Evolutionary conservation across 345 rosid species (phyloP).

Genomic region (Brassica juncea): DNA sequence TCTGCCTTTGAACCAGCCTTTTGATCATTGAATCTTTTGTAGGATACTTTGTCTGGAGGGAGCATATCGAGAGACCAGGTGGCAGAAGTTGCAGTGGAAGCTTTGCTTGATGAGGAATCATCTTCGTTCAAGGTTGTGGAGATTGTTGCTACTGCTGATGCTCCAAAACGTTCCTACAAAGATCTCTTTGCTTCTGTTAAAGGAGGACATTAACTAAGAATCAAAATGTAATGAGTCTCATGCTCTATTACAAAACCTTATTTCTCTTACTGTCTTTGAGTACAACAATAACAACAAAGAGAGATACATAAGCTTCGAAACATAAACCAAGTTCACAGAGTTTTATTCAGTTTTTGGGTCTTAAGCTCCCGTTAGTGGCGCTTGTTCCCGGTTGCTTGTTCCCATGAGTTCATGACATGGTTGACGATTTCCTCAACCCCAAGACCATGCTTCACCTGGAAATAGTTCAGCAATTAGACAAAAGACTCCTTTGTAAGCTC

Average conservation of each 20-base stretch:
- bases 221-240: slow-evolving; percentile 31
- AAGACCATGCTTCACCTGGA: slow-evolving; percentile 75
- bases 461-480: neutral
- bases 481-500: neutral
- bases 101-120: slow-evolving; percentile 63
- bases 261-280: slow-evolving; percentile 14
- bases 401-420: slow-evolving; percentile 78
- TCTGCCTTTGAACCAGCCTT: too few relatives aligned
- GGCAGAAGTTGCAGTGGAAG: slow-evolving; percentile 84
- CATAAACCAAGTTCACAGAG: slow-evolving; percentile 26
- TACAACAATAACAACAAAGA: slow-evolving; percentile 28
- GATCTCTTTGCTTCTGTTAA: slow-evolving; percentile 75
- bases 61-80: slow-evolving; percentile 82
- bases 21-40: neutral
- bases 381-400: slow-evolving; percentile 68
- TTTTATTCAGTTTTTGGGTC: neutral
- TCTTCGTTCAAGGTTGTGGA: slow-evolving; percentile 78
- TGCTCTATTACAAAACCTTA: slow-evolving; percentile 1
- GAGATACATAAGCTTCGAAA: slow-evolving; percentile 14
- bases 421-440: slow-evolving; percentile 81
- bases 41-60: slow-evolving; percentile 83
- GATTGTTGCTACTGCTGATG: slow-evolving; percentile 68
- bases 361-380: slow-evolving; percentile 30
- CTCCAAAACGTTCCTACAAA: slow-evolving; percentile 58
- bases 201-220: slow-evolving; percentile 43